These are phyloP conservation scores for Pythium dissimile DNA, from an alignment of 352 stramenopile genomes.

Conservation along the genomic window DNA sequence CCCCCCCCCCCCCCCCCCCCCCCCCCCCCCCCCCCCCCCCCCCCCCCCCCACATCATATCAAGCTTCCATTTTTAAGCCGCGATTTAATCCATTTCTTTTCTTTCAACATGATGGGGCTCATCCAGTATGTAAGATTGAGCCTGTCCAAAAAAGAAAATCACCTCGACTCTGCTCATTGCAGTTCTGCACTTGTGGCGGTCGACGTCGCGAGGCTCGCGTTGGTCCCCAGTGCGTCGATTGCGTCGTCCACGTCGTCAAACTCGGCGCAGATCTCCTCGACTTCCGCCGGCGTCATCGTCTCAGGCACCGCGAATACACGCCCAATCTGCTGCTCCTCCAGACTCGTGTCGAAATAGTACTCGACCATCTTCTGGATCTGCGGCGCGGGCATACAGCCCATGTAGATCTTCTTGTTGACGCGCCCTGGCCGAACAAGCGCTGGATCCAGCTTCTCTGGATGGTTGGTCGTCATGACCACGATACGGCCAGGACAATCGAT, in stretches of 20 bases:
- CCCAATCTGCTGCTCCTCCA: conserved; percentile 24
- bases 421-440: conserved; percentile 86
- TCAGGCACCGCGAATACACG: not conserved
- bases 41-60: no score
- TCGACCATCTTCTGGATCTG: conserved; percentile 54
- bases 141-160: no score
- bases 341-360: conserved; percentile 47
- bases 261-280: conserved; percentile 51
- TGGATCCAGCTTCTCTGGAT: conserved; percentile 89
- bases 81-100: no score
- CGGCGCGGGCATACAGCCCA: conserved; percentile 46
- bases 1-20: no score
- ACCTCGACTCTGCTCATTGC: no score
- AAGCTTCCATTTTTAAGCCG: no score
- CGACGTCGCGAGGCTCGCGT: no score
- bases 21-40: no score
- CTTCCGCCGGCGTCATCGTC: conserved; percentile 28
- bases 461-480: conserved; percentile 92
- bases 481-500: conserved; percentile 87
- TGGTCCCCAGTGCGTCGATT: not conserved
- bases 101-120: no score
- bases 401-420: conserved; percentile 82
- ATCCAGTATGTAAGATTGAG: no score
- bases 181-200: no score
- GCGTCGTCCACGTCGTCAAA: conserved; percentile 8